phyloP scores from a whole-genome alignment of 2,329 filamentous ascomycete species.

The Graphium sp. region DNA sequence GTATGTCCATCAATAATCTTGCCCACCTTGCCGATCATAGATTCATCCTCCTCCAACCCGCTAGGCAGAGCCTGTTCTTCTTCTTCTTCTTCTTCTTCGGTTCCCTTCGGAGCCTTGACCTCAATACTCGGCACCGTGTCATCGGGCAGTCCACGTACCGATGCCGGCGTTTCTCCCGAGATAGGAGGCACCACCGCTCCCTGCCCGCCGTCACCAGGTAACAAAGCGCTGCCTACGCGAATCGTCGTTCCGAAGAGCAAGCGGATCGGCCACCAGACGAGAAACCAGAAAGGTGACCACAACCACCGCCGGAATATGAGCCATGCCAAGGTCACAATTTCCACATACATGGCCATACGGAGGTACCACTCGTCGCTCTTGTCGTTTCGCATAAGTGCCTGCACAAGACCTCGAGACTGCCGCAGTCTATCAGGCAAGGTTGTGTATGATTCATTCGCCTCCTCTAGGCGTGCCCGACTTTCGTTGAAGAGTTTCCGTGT shows the following conservation, averaged over 20 bases:
- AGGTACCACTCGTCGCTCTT: slow-evolving; percentile 99
- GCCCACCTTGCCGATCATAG: slow-evolving; percentile 34
- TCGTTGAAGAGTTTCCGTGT: too few species aligned
- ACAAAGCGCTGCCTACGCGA: slow-evolving; percentile 34
- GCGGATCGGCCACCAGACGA: slow-evolving; percentile 69
- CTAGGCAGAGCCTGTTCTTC: slow-evolving; percentile 11
- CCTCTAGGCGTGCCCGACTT: slow-evolving; percentile 65
- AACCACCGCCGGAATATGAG: slow-evolving; percentile 69
- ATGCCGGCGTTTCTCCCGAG: slow-evolving; percentile 9
- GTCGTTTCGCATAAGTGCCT: slow-evolving; percentile 68
- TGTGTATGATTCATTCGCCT: slow-evolving; percentile 67
- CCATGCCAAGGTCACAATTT: slow-evolving; percentile 66
- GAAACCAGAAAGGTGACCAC: slow-evolving; percentile 83
- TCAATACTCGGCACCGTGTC: slow-evolving; percentile 30
- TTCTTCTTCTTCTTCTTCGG: slow-evolving; percentile 10
- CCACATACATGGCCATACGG: slow-evolving; percentile 72
- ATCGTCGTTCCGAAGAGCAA: slow-evolving; percentile 42
- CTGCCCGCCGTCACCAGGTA: slow-evolving; percentile 14
- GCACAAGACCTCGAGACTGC: slow-evolving; percentile 58
- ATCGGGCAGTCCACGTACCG: slow-evolving; percentile 17
- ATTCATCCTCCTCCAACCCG: slow-evolving; percentile 14
- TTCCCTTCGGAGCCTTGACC: slow-evolving; percentile 15
- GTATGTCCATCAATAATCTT: slow-evolving; percentile 27
- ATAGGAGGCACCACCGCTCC: slow-evolving; percentile 12
- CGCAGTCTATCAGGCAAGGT: slow-evolving; percentile 62